phyloP scores from a whole-genome alignment of 2,329 filamentous ascomycete species.

The Nannizziopsis barbatae region DNA sequence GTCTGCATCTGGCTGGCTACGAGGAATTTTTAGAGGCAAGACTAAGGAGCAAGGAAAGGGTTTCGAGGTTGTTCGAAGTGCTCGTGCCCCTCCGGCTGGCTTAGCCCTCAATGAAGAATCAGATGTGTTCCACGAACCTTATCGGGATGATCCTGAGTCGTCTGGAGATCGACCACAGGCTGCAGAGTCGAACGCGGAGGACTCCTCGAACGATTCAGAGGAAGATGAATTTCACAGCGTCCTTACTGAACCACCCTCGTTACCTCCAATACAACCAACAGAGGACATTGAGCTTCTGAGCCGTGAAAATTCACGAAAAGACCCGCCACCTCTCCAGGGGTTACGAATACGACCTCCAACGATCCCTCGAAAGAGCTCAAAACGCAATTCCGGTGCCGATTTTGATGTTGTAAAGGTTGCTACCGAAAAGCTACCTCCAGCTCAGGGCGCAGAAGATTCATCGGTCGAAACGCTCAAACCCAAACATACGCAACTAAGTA shows the following conservation, averaged over 20 bases:
- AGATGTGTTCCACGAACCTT: conserved; percentile 54
- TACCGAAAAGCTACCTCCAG: not conserved
- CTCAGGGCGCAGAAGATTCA: not conserved
- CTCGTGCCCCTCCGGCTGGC: conserved; percentile 71
- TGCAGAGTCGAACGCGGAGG: conserved; percentile 15
- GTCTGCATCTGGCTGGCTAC: conserved; percentile 82
- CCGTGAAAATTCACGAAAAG: conserved; percentile 50
- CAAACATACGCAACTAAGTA: conserved; percentile 15
- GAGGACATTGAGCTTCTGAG: conserved; percentile 54
- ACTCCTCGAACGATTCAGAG: conserved; percentile 1
- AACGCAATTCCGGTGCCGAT: conserved; percentile 33
- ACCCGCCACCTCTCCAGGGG: conserved; percentile 32
- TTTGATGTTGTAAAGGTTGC: conserved; percentile 10
- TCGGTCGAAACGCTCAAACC: conserved; percentile 9
- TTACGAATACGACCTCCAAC: conserved; percentile 40
- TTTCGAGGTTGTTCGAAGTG: conserved; percentile 89
- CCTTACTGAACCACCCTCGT: conserved; percentile 39
- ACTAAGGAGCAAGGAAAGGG: conserved; percentile 92
- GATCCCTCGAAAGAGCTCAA: conserved; percentile 64
- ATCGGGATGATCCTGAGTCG: conserved; percentile 42
- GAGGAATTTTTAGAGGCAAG: conserved; percentile 66
- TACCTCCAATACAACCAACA: conserved; percentile 51
- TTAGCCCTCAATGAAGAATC: conserved; percentile 40
- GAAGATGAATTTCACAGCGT: conserved; percentile 10
- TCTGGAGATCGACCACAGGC: conserved; percentile 15